phyloP scores from a whole-genome alignment of 768 basidiomycete genomes.

The Naganishia randhawae region DNA sequence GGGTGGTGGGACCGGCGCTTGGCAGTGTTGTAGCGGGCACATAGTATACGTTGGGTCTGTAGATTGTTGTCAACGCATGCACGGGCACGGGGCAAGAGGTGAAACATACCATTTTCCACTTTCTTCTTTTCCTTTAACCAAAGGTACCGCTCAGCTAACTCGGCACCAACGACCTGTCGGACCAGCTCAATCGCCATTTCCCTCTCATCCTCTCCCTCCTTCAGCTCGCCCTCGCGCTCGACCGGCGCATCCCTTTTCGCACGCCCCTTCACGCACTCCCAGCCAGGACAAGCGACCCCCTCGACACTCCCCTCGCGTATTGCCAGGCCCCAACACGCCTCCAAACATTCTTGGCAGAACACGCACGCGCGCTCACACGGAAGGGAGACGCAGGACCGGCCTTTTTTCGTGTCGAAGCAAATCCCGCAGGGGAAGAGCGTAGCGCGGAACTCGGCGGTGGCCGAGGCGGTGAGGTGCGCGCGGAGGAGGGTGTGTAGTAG shows the following conservation, averaged over 20 bases:
- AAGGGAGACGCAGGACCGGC: conserved; percentile 68
- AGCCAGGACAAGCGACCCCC: conserved; percentile 75
- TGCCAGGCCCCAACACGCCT: conserved; percentile 75
- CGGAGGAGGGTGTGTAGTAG: conserved; percentile 35
- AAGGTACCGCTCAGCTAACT: conserved; percentile 67
- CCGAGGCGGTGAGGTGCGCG: conserved; percentile 29
- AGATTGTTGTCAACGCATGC: neutral
- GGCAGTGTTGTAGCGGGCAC: conserved; percentile 77
- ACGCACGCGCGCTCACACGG: conserved; percentile 63
- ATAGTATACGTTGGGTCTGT: conserved; percentile 73
- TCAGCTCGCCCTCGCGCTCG: neutral
- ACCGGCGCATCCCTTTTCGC: neutral
- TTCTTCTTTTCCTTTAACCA: conserved; percentile 70
- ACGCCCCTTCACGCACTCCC: conserved; percentile 65
- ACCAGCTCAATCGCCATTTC: conserved; percentile 73
- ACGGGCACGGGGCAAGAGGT: neutral
- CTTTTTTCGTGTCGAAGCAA: conserved; percentile 70
- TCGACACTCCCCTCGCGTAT: conserved; percentile 74
- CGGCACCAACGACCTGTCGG: conserved; percentile 64
- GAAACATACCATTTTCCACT: conserved; percentile 64
- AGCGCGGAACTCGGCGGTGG: conserved; percentile 36
- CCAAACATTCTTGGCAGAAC: conserved; percentile 76
- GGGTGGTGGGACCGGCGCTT: conserved; percentile 69
- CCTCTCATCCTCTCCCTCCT: conserved; percentile 44
- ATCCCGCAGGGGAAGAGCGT: conserved; percentile 68